A percentile compares a stretch with the other conserved stretches of the same genome.
These are phyloP conservation scores for Pseudogymnoascus pannorum DNA, from an alignment of 2,329 filamentous ascomycete species.

Conservation along the genomic window DNA sequence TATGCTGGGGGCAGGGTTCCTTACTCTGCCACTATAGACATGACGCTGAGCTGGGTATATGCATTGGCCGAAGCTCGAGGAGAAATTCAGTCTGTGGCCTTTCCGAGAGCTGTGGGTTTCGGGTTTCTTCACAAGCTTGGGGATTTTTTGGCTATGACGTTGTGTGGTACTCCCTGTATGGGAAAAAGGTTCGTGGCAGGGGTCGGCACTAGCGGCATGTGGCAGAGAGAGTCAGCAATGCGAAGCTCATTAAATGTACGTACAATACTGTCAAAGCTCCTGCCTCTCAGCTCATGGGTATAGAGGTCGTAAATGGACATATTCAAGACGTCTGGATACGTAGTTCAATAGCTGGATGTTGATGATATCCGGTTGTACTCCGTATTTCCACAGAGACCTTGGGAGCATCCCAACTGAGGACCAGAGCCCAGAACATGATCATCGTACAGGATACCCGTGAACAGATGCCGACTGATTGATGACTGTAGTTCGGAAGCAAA, in stretches of 20 bases:
- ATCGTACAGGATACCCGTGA: neutral
- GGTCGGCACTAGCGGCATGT: neutral
- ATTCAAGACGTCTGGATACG: neutral
- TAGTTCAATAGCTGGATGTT: neutral
- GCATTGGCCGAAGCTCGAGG: neutral
- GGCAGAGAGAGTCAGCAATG: neutral
- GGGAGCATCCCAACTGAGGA: neutral
- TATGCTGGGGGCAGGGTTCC: conserved; percentile 13
- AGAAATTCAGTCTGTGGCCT: neutral
- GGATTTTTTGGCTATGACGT: conserved; percentile 3
- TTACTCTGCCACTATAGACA: conserved; percentile 43
- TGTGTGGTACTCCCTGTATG: neutral
- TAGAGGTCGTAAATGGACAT: neutral
- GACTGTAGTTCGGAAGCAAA: neutral
- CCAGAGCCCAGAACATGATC: neutral
- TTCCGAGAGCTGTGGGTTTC: neutral
- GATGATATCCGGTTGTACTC: neutral
- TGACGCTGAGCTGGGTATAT: conserved; percentile 19
- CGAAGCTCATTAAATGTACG: neutral
- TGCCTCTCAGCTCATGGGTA: neutral
- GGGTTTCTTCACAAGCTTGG: neutral
- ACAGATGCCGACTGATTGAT: neutral
- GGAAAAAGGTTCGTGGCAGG: neutral
- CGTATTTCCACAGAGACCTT: neutral
- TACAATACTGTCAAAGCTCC: neutral